phyloP scores from a whole-genome alignment of 2,329 filamentous ascomycete species.

The Fusarium stilboides region DNA sequence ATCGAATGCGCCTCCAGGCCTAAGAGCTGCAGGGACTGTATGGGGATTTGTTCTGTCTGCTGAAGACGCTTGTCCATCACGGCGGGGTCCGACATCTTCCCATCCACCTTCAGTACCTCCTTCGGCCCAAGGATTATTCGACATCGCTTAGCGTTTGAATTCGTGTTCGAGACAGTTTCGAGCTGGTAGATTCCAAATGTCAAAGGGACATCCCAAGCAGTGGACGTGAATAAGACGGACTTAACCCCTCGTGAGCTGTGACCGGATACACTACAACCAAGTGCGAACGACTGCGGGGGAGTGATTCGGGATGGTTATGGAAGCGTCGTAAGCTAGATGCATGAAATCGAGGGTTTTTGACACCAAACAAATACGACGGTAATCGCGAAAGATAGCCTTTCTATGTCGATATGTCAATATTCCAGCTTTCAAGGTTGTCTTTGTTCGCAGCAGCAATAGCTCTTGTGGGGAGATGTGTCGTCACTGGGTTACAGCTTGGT shows the following conservation, averaged over 20 bases:
- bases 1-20: constrained; percentile 51
- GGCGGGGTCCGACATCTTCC: constrained; percentile 46
- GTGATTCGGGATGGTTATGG: constrained; percentile 30
- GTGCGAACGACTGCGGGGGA: constrained; percentile 32
- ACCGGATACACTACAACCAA: constrained; percentile 29
- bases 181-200: constrained; percentile 6
- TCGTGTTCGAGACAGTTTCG: constrained; percentile 17
- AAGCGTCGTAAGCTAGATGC: constrained; percentile 16
- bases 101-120: constrained; percentile 42
- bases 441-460: constrained; percentile 26
- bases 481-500: constrained; percentile 43
- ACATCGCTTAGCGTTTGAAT: constrained; percentile 21
- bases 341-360: constrained; percentile 18
- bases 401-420: constrained; percentile 1
- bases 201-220: constrained; percentile 33
- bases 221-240: neutral
- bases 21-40: constrained; percentile 52
- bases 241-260: constrained; percentile 17
- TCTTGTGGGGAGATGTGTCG: constrained; percentile 46
- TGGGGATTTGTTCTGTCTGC: constrained; percentile 8
- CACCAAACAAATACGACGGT: neutral
- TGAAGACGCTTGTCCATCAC: constrained; percentile 20
- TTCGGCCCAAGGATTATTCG: constrained; percentile 49
- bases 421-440: constrained; percentile 17
- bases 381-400: neutral